phyloP scores from a whole-genome alignment of 352 stramenopile genomes.

The Pythium angustatum region DNA sequence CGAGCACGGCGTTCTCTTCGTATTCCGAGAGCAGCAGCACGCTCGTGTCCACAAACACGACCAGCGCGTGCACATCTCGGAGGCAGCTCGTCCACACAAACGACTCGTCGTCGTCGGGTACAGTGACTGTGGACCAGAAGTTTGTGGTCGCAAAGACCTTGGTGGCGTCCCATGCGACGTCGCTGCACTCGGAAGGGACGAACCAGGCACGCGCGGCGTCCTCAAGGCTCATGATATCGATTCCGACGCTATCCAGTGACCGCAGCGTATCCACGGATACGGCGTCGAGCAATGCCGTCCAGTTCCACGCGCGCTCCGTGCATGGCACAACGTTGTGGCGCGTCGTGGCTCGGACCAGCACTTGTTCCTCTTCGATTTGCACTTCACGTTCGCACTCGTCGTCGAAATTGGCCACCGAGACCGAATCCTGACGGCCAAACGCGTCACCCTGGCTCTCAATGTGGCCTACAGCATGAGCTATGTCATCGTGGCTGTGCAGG shows the following conservation, averaged over 20 bases:
- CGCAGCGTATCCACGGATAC: not conserved
- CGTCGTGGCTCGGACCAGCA: not conserved
- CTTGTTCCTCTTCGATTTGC: slow-evolving; percentile 4
- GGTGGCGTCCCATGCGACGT: not conserved
- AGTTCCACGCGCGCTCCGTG: not conserved
- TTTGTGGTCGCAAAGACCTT: slow-evolving; percentile 2
- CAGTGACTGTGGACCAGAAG: not conserved
- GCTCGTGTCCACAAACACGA: slow-evolving; percentile 8
- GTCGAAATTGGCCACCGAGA: not conserved
- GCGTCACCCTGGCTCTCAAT: not conserved
- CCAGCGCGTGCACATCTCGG: slow-evolving; percentile 10
- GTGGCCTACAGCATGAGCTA: not conserved
- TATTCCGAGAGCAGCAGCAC: slow-evolving; percentile 14
- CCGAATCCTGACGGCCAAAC: slow-evolving; percentile 4
- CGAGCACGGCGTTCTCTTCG: slow-evolving; percentile 20
- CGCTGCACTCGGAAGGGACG: not conserved
- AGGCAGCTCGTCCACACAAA: slow-evolving; percentile 15
- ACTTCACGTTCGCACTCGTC: slow-evolving; percentile 7
- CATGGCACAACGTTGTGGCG: not conserved
- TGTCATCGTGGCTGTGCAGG: not conserved
- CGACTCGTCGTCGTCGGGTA: not conserved
- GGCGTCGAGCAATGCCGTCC: not conserved
- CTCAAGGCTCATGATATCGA: slow-evolving; percentile 1
- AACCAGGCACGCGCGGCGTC: not conserved
- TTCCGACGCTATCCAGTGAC: not conserved